These are phyloP conservation scores for Fusarium metavorans DNA, from an alignment of 2,329 filamentous ascomycete species.

Conservation along the genomic window DNA sequence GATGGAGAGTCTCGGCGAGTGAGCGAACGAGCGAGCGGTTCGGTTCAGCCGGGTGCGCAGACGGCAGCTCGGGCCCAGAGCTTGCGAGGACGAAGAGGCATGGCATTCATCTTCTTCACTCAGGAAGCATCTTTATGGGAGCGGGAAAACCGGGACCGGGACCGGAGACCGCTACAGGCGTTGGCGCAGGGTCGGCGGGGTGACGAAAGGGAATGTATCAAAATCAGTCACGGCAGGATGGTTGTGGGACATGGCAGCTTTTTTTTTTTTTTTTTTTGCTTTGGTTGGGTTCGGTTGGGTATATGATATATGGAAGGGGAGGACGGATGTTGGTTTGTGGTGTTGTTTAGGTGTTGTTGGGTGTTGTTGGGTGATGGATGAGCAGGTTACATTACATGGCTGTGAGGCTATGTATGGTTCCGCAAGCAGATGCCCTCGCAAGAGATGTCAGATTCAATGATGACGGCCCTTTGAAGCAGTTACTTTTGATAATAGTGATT, in stretches of 20 bases:
- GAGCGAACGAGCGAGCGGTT: not conserved
- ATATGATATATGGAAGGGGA: conserved; percentile 34
- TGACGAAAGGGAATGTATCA: conserved; percentile 43
- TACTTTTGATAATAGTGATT: not conserved
- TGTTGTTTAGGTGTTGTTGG: conserved; percentile 12
- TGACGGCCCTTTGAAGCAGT: conserved; percentile 22
- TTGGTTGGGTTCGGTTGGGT: conserved; percentile 39
- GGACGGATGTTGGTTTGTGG: not conserved
- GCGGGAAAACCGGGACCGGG: conserved; percentile 22
- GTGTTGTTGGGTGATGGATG: not conserved
- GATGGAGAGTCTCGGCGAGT: conserved; percentile 1
- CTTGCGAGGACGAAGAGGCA: conserved; percentile 9
- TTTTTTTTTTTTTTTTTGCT: conserved; percentile 22
- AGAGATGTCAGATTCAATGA: conserved; percentile 31
- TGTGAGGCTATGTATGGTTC: conserved; percentile 23
- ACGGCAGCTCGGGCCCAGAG: not conserved
- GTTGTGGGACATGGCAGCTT: conserved; percentile 11
- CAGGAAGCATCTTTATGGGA: conserved; percentile 31
- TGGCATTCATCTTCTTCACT: conserved; percentile 15
- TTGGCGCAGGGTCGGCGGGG: conserved; percentile 41
- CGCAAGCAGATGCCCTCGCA: conserved; percentile 13
- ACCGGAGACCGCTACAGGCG: conserved; percentile 39
- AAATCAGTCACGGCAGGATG: conserved; percentile 37
- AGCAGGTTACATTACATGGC: conserved; percentile 9
- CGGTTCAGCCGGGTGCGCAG: not conserved